Conservation (phyloP, 345 rosid genomes). For the Melaleuca alternifolia region DNA sequence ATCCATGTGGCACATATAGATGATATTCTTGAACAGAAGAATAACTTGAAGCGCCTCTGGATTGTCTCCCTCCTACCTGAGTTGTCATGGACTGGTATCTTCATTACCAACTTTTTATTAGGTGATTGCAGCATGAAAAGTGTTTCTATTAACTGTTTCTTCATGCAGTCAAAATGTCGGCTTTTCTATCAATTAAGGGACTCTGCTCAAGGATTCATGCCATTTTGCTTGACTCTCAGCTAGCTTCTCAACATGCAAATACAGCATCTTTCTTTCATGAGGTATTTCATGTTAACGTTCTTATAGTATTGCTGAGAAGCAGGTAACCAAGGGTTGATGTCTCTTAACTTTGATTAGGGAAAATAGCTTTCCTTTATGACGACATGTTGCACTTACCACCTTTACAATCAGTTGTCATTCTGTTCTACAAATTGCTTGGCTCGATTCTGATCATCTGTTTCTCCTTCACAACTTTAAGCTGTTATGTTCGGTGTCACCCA, state of each 20-base stretch:
- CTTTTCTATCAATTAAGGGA: constrained; percentile 57
- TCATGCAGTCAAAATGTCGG: constrained; percentile 63
- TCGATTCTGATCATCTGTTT: constrained; percentile 1
- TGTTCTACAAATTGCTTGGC: background rate
- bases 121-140: background rate
- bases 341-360: background rate
- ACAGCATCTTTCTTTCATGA: constrained; percentile 36
- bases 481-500: constrained; percentile 43
- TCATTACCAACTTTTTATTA: background rate
- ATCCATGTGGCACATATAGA: constrained; percentile 47
- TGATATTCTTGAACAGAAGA: constrained; percentile 42
- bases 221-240: constrained; percentile 24
- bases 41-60: constrained; percentile 45
- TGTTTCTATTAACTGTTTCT: background rate
- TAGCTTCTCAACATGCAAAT: constrained; percentile 15
- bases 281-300: constrained; percentile 27
- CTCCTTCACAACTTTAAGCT: constrained; percentile 34
- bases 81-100: constrained; percentile 76
- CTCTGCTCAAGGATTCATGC: constrained; percentile 53
- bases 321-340: background rate
- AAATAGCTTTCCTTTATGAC: background rate
- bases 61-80: constrained; percentile 51
- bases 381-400: background rate
- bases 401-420: background rate
- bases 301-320: background rate